Percentiles rank a stretch among this genome's conserved stretches.
Conservation (phyloP, 1,284 basidiomycete genomes). For the Boletus hoseneyae region DNA sequence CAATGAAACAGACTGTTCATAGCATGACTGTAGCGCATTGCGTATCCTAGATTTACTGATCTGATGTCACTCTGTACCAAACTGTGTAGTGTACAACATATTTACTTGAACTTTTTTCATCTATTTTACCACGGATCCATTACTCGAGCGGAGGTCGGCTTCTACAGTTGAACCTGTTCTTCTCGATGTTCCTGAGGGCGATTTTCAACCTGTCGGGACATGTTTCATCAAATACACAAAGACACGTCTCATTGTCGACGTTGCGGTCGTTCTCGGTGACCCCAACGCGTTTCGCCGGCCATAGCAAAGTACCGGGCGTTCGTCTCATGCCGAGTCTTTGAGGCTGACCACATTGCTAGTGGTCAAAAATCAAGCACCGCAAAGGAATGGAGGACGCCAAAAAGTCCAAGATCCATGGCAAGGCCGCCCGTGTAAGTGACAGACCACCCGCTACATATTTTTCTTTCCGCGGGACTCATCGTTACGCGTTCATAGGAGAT, state of each 20-base stretch:
- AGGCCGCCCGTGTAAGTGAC: constrained; percentile 53
- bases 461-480: constrained; percentile 1
- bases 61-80: not conserved
- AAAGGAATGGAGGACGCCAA: constrained; percentile 73
- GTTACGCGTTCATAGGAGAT: constrained; percentile 57
- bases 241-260: constrained; percentile 2
- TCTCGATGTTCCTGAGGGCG: constrained; percentile 14
- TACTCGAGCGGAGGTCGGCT: too few relatives aligned
- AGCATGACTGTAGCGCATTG: too few relatives aligned
- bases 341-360: constrained; percentile 41
- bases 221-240: constrained; percentile 1
- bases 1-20: constrained; percentile 14
- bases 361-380: constrained; percentile 85
- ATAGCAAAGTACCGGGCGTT: constrained; percentile 54
- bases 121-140: constrained; percentile 1
- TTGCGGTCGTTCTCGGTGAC: constrained; percentile 39
- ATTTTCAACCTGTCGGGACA: constrained; percentile 3
- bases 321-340: not conserved
- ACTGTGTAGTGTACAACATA: too few relatives aligned
- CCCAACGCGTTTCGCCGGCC: constrained; percentile 46
- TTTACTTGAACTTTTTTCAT: constrained; percentile 8
- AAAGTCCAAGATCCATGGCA: constrained; percentile 59
- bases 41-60: too few relatives aligned
- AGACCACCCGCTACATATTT: not conserved
- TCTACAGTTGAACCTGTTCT: not conserved